phyloP scores from a whole-genome alignment of 176 grass and related monocot genomes.

The Aegilops bicornis region DNA sequence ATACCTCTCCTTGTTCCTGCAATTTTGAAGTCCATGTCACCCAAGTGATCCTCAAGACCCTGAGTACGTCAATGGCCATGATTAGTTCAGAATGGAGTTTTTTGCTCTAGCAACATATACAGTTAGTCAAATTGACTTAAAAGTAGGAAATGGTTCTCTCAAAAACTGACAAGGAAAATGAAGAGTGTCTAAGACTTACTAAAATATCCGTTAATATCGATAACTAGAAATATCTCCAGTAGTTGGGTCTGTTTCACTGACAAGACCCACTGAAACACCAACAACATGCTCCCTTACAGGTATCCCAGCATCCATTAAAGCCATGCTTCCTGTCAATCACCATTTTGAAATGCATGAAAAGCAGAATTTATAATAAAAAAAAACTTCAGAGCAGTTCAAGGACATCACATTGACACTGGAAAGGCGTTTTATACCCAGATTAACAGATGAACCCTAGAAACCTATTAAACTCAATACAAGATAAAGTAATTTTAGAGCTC shows the following conservation, averaged over 20 bases:
- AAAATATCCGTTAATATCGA: slow-evolving; percentile 95
- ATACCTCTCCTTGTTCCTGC: slow-evolving; percentile 93
- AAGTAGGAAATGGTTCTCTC: not conserved
- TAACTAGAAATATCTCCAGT: slow-evolving; percentile 80
- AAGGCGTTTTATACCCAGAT: not conserved
- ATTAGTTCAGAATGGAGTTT: slow-evolving; percentile 14
- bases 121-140: not conserved
- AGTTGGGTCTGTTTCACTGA: slow-evolving; percentile 63
- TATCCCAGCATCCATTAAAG: slow-evolving; percentile 99
- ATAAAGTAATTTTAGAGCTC: slow-evolving; percentile 16
- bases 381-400: not conserved
- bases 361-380: not conserved
- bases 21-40: slow-evolving; percentile 99
- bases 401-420: not conserved
- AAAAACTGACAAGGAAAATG: slow-evolving; percentile 1
- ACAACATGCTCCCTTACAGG: slow-evolving; percentile 98
- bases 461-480: not conserved
- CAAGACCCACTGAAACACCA: slow-evolving; percentile 97
- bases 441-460: not conserved
- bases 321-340: slow-evolving; percentile 68
- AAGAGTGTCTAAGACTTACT: slow-evolving; percentile 44
- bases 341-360: slow-evolving; percentile 25
- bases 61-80: slow-evolving; percentile 31
- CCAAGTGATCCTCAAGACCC: slow-evolving; percentile 97
- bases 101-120: not conserved